These are phyloP conservation scores for Cardamine chenopodiifolia DNA, from an alignment of 345 rosid species.

Conservation along the genomic window DNA sequence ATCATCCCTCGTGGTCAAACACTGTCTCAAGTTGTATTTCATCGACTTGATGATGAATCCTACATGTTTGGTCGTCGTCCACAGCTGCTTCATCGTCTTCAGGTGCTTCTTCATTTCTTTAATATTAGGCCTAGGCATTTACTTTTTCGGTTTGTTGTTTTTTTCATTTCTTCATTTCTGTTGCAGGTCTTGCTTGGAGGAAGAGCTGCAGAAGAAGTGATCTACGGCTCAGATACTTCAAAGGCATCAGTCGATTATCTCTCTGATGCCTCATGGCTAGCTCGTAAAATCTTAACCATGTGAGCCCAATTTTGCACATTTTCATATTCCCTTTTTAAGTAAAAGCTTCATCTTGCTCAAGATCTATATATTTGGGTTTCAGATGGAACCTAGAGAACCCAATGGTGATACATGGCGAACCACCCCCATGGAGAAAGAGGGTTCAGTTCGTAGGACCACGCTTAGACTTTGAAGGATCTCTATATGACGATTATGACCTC, in stretches of 20 bases:
- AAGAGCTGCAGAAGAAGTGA: slow-evolving; percentile 94
- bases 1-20: slow-evolving; percentile 93
- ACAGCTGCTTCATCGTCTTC: slow-evolving; percentile 89
- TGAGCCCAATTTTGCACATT: slow-evolving; percentile 34
- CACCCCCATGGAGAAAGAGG: slow-evolving; percentile 85
- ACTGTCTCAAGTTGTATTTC: slow-evolving; percentile 79
- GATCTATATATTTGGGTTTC: neutral
- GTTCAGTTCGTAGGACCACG: slow-evolving; percentile 82
- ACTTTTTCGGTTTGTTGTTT: neutral
- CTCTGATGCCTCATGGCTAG: slow-evolving; percentile 95
- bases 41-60: slow-evolving; percentile 85
- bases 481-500: slow-evolving; percentile 71
- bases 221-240: slow-evolving; percentile 88
- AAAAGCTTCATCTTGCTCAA: slow-evolving; percentile 8
- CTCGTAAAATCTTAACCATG: slow-evolving; percentile 89
- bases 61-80: slow-evolving; percentile 91
- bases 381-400: slow-evolving; percentile 97
- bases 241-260: slow-evolving; percentile 81
- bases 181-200: slow-evolving; percentile 82
- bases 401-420: slow-evolving; percentile 92
- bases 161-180: neutral
- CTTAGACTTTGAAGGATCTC: slow-evolving; percentile 91
- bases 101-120: slow-evolving; percentile 47
- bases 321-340: neutral
- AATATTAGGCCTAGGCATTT: neutral